Evolutionary conservation across 1,139 yeast genomes (phyloP).

Genomic region (Kurtzmaniella quercitrusa): DNA sequence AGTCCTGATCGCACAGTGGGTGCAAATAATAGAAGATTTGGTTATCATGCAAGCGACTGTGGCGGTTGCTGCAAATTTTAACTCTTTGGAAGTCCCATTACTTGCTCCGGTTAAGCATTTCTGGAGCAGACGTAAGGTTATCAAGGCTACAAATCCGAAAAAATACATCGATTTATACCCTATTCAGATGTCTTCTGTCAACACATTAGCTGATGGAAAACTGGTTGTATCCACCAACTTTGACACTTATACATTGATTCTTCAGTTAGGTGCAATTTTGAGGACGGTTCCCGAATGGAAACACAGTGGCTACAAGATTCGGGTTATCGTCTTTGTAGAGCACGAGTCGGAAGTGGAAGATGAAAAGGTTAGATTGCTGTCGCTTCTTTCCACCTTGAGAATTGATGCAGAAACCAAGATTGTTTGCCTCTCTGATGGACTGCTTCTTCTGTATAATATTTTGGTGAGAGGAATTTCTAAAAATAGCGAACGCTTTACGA

Average conservation of each 20-base stretch:
- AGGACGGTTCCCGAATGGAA: constrained; percentile 95
- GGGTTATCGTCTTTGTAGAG: constrained; percentile 91
- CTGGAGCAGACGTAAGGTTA: constrained; percentile 15
- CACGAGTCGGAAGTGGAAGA: constrained; percentile 62
- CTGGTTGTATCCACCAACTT: constrained; percentile 81
- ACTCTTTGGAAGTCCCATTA: constrained; percentile 53
- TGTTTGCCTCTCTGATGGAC: constrained; percentile 59
- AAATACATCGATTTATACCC: constrained; percentile 85
- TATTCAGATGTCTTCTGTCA: constrained; percentile 88
- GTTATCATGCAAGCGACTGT: constrained; percentile 91
- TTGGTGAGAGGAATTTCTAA: constrained; percentile 62
- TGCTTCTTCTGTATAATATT: constrained; percentile 65
- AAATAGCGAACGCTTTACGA: constrained; percentile 25
- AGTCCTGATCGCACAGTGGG: constrained; percentile 80
- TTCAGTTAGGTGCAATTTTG: constrained; percentile 88
- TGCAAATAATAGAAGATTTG: constrained; percentile 84
- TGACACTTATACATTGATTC: constrained; percentile 88
- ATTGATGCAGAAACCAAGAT: constrained; percentile 78
- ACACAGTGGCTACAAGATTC: constrained; percentile 53
- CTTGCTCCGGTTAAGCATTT: constrained; percentile 16
- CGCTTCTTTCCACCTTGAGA: constrained; percentile 68
- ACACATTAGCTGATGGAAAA: constrained; percentile 60
- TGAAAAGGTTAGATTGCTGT: constrained; percentile 58
- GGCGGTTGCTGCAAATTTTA: constrained; percentile 89
- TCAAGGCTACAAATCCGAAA: constrained; percentile 16